Evolutionary conservation across 163 green algal genomes (phyloP).

Genomic region (Scenedesmus sp.): DNA sequence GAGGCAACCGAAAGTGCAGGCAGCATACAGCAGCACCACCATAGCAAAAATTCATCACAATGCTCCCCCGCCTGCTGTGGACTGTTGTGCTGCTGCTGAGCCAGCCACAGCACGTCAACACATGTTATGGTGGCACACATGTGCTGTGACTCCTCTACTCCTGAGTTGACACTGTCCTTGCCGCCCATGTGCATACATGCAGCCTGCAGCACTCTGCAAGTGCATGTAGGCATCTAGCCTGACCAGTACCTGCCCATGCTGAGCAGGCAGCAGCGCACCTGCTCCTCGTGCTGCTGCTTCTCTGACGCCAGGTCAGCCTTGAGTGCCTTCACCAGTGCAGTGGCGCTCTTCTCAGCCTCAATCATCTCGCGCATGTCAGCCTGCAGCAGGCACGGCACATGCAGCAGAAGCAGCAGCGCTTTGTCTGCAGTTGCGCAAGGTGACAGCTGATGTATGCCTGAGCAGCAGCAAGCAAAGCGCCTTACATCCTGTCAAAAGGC

Average conservation of each 20-base stretch:
- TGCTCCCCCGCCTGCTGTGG: not conserved
- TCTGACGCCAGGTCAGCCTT: constrained; percentile 76
- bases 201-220: too few species aligned
- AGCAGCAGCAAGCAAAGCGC: too few species aligned
- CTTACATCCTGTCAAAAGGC: too few species aligned
- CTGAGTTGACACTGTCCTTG: too few species aligned
- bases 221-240: not conserved
- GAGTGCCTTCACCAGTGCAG: constrained; percentile 72
- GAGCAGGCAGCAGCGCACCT: constrained; percentile 55
- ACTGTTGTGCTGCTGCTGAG: not conserved
- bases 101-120: not conserved
- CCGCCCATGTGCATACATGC: too few species aligned
- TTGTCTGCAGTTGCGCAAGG: not conserved
- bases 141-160: too few species aligned
- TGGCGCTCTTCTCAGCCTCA: constrained; percentile 75
- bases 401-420: not conserved
- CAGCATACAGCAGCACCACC: not conserved
- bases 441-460: not conserved
- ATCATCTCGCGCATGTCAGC: constrained; percentile 72
- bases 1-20: not conserved
- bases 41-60: too few species aligned
- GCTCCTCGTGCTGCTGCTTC: constrained; percentile 79
- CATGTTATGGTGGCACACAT: not conserved
- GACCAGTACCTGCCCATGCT: not conserved
- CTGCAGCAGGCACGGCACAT: constrained; percentile 40